These are phyloP conservation scores for Mycosphaerella sp. DNA, from an alignment of 2,329 filamentous ascomycete genomes.

Conservation along the genomic window DNA sequence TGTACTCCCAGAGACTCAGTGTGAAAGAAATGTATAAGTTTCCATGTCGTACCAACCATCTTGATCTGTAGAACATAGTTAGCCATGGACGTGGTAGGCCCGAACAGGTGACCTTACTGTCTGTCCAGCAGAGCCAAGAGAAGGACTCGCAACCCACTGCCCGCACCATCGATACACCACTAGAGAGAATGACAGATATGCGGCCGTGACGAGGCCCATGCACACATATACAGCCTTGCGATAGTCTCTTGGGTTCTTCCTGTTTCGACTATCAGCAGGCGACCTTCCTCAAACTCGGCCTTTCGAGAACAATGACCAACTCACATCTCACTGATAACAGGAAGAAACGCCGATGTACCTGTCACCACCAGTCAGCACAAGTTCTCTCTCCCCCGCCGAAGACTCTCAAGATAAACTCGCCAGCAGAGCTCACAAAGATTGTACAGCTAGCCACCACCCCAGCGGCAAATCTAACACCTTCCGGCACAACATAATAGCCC, in stretches of 20 bases:
- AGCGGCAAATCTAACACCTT: conserved; percentile 50
- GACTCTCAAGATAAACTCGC: not conserved
- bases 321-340: conserved; percentile 58
- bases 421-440: conserved; percentile 54
- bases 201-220: conserved; percentile 52
- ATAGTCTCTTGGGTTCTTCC: conserved; percentile 50
- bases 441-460: conserved; percentile 54
- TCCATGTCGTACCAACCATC: conserved; percentile 39
- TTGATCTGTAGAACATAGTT: conserved; percentile 38
- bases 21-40: not conserved
- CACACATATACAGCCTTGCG: conserved; percentile 54
- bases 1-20: too few species aligned
- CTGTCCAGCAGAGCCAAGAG: conserved; percentile 54
- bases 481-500: conserved; percentile 50
- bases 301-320: not conserved
- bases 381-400: not conserved
- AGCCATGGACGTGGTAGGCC: too few species aligned
- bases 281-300: conserved; percentile 22
- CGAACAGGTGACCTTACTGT: conserved; percentile 26
- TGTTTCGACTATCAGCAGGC: not conserved
- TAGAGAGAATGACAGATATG: conserved; percentile 53
- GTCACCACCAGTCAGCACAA: conserved; percentile 20
- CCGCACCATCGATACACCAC: conserved; percentile 59
- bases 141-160: conserved; percentile 56
- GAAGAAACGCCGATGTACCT: conserved; percentile 54